Base-by-base conservation (phyloP, 2,329 filamentous ascomycete species). In the Colletotrichum endophyticum region DNA sequence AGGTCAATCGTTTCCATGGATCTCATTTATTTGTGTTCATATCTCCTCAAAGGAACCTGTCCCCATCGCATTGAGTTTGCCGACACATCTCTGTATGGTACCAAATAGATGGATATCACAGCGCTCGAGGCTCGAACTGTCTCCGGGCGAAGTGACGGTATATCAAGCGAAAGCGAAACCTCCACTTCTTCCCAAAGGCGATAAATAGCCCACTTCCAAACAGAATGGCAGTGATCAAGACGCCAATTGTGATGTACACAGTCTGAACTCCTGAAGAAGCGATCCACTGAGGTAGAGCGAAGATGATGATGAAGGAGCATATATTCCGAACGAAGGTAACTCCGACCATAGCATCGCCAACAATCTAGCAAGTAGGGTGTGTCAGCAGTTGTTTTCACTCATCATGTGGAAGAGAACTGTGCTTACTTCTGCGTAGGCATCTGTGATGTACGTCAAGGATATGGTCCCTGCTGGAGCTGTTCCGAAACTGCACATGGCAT, bases 281-380 rank as follows among this genome's bases (percentile, higher is more conserved):
- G 32, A 66, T 66, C 34, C 88, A 89, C 1, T 86, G 84, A 1
- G 84, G 81, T 28, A 89, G 80, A 1, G 84, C 85, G 76, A 89
- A 89, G n/a, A 89, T 84, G 59, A 89, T 85, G 19, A 84, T 82
- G 3, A 85, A 87, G 22, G 83, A 82, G 59, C 89, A 83, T 3
- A 82, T 71, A 67, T 89, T 89, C 0, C 88, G 85, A 13, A 86
- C 79, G 71, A 89, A 85, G 0, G 86, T 86, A 2, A 90, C 81
- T 0, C 81, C 85, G 5, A 88, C 86, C 8, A 90, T 80, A 0
- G 87, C 84, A 73, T 89, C 87, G 7, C 85, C 87, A 56, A 89
- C 83, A 49, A 90, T 87, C 83, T 89, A 56, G 72, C 64, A 22
- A 78, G 19, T 6, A 22, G 34, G n/a, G 8, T 44, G n/a, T 22